Evolutionary conservation across 2,329 filamentous ascomycete species (phyloP), one percentile per base, ranked within the genome.

Genomic region (Pestalotiopsis sp.): DNA sequence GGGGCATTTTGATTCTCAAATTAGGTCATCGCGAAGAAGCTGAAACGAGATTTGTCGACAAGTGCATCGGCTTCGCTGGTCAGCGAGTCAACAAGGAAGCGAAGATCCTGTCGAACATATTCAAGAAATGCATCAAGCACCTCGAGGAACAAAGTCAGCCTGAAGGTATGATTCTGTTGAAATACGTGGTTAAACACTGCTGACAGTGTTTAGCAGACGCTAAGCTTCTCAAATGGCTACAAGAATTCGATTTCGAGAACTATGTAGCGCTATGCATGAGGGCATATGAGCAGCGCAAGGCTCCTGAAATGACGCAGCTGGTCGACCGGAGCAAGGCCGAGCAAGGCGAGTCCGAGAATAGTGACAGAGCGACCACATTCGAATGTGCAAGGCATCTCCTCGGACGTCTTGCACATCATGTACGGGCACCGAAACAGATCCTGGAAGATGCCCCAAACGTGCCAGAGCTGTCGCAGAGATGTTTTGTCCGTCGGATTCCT

Each of bases 321-420:
- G 25, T 7, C 12, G 65, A 25, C 2, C 59, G 69, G 14, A 69
- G 49, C 14, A 23, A 23, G 4, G 31, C 70, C 3, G 4, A 0
- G 36, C 31, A 67, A 0, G 68, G 69, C 9, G 59, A 52, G 25
- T 58, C 31, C 0, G 62, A n/a, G 1, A 58, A 65, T 1, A 23
- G 4, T 1, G 36, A 38, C 2, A 59, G 58, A 3, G 12, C 56
- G 0, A 41, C 64, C n/a, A 27, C 56, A 0, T 83, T 83, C 67
- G 67, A 70, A 4, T 56, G 62, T 3, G 75, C 80, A 4, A 74
- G 76, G 4, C 85, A 87, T 71, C 77, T 78, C 41, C 73, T 87
- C 7, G 84, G 85, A 2, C 78, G 84, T 0, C 72, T 88, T 2
- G 81, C 81, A n/a, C 74, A 82, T 25, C 82, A 82, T 65, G 73